phyloP scores from a whole-genome alignment of 2,329 filamentous ascomycete genomes.

The Aureobasidium lini region DNA sequence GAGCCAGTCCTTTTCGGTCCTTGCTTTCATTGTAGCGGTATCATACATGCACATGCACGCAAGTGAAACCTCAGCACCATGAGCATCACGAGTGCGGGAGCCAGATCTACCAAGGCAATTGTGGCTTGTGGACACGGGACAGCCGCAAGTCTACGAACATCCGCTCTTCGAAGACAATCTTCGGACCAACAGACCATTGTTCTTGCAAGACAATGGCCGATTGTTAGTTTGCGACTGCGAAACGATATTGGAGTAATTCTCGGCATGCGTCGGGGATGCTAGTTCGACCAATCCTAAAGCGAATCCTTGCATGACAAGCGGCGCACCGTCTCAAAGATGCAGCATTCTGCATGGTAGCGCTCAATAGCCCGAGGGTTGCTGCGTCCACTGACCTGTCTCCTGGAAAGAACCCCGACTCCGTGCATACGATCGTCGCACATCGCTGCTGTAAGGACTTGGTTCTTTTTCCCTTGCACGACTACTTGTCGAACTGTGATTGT shows the following conservation, averaged over 20 bases:
- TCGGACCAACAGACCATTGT: background rate
- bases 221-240: background rate
- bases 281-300: background rate
- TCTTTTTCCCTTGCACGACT: conserved; percentile 4
- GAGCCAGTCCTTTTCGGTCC: background rate
- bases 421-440: conserved; percentile 12
- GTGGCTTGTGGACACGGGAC: background rate
- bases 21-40: conserved; percentile 4
- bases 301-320: conserved; percentile 8
- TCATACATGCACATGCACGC: conserved; percentile 7
- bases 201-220: background rate
- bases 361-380: background rate
- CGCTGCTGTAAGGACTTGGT: conserved; percentile 4
- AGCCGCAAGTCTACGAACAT: background rate
- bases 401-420: background rate
- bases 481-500: background rate
- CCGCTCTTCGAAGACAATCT: background rate
- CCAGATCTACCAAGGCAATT: background rate
- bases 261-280: background rate
- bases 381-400: conserved; percentile 4
- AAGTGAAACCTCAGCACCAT: conserved; percentile 1
- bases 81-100: conserved; percentile 2
- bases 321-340: background rate
- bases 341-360: background rate
- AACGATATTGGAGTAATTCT: background rate